These are phyloP conservation scores for Oryza australiensis DNA, from an alignment of 176 grass and related monocot genomes.

Conservation along the genomic window DNA sequence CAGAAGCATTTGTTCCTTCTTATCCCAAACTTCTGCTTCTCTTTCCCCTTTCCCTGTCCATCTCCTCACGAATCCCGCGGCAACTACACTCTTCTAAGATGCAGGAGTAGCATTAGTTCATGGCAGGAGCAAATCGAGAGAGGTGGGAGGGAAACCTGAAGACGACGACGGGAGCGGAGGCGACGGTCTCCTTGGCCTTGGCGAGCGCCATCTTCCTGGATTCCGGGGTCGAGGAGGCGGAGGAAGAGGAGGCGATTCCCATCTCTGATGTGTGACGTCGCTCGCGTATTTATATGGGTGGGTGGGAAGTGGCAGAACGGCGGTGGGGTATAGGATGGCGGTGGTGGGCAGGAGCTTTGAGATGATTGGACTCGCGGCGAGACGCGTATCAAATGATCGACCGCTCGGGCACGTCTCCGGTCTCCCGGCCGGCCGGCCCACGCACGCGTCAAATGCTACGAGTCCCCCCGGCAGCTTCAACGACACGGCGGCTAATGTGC, in stretches of 20 bases:
- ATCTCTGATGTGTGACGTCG: not conserved
- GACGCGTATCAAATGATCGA: too few species aligned
- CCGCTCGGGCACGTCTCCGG: not conserved
- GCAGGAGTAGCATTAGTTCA: not conserved
- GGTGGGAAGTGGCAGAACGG: not conserved
- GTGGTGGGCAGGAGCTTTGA: too few species aligned
- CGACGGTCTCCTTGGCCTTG: constrained; percentile 72
- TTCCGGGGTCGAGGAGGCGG: constrained; percentile 23
- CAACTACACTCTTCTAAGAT: not conserved
- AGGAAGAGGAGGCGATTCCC: constrained; percentile 44
- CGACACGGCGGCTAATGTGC: too few species aligned
- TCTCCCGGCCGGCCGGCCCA: too few species aligned
- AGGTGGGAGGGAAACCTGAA: constrained; percentile 48
- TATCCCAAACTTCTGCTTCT: not conserved
- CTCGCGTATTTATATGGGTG: constrained; percentile 24
- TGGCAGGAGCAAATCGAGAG: not conserved
- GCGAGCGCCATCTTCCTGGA: constrained; percentile 57
- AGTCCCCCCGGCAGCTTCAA: too few species aligned
- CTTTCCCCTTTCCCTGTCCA: not conserved
- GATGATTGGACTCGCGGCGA: too few species aligned
- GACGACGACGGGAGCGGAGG: constrained; percentile 71
- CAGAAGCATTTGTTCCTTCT: not conserved
- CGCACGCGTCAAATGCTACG: not conserved
- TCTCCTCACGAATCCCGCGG: not conserved
- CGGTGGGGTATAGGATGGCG: not conserved